These are phyloP conservation scores for Puccinia coronata DNA, from an alignment of 1,284 basidiomycete genomes.

Conservation along the genomic window DNA sequence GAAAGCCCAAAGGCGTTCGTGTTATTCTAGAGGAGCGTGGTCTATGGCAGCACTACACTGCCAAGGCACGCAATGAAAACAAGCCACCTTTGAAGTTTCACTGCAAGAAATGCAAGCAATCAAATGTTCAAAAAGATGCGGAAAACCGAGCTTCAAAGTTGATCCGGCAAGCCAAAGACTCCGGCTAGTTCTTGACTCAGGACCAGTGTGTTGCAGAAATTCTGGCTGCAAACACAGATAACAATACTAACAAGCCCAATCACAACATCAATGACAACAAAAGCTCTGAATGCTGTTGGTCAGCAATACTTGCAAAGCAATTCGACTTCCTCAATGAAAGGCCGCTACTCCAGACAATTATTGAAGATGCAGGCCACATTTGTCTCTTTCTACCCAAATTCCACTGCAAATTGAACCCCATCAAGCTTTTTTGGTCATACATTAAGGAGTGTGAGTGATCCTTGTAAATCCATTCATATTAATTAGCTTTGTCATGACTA, in stretches of 20 bases:
- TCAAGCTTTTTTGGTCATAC: no score
- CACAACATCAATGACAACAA: neutral
- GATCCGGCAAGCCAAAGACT: neutral
- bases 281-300: constrained; percentile 5
- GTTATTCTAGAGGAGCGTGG: constrained; percentile 3
- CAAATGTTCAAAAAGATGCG: constrained; percentile 1
- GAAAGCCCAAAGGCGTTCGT: neutral
- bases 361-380: constrained; percentile 5
- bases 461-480: no score
- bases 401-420: no score
- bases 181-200: constrained; percentile 1
- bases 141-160: neutral
- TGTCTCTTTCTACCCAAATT: no score
- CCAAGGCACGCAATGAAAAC: neutral
- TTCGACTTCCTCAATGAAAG: no score
- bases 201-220: neutral
- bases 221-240: neutral
- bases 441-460: no score
- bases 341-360: neutral
- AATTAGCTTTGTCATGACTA: no score
- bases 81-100: neutral
- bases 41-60: neutral
- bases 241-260: neutral
- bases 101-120: neutral
- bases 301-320: neutral